Base-by-base conservation (phyloP, 805 yeast species). In the Maudiozyma saulgeensis region DNA sequence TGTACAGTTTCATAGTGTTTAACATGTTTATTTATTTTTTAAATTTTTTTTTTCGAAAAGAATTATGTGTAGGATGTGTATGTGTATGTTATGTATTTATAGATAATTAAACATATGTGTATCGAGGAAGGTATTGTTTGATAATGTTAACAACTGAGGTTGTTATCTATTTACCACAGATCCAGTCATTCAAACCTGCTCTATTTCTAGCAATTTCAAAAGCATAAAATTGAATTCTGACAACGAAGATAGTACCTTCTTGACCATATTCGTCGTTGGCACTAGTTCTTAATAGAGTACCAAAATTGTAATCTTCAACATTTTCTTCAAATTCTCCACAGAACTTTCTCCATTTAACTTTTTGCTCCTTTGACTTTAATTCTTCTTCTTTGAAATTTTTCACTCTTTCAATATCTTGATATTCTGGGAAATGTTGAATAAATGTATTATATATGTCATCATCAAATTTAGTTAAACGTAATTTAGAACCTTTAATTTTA, bases 211-310 rank as follows among this genome's bases (percentile, higher is more conserved):
- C 88, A 55, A 93, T 84, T 74, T 93, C 99, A 63, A 89, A 78
- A 49, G 96, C 96, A 61, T 90, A 86, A 66, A 93, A 93, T 71
- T 93, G 98, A 64, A 91, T 80, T 72, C 98, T 82, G 51, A 91
- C 93, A 11, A 75, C 96, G 59, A 93, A 91, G 47, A 89, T 85
- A 43, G 98, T 87, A 51, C 84, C 81, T 43, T 81, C 79, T 70
- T 91, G 87, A 44, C 79, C 78, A 68, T 93, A 93, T 67, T 87
- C 96, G 31, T 74, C 82, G 44, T 70, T 66, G 37, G 85, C 67
- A 55, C 79, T 81, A n/a, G 79, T 70, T 74, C 99, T 83, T 60
- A 93, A 73, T 57, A 93, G 73, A 16, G 98, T 90, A 54, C 99
- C 99, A 66, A 93, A 93, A 71, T 93, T 93, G 72, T 78, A 93